Evolutionary conservation across 495 filamentous ascomycete species (phyloP), one percentile per base, ranked within the genome.

Genomic region (Evernia prunastri): DNA sequence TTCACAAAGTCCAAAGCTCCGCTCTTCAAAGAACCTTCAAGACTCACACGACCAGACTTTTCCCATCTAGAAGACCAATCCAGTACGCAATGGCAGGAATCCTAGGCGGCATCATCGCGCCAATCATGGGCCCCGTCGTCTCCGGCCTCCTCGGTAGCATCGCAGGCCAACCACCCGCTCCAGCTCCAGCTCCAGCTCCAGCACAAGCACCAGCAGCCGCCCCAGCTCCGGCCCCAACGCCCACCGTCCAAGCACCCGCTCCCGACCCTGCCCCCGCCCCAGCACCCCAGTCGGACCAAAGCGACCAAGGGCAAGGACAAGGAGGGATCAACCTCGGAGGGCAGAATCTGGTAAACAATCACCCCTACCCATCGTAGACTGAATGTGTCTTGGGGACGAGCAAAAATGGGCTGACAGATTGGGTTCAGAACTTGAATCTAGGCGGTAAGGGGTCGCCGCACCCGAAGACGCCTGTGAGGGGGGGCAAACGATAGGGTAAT

Each of bases 11-110:
- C 23, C 27, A 25, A 25, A 23, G 25, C 13, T 40, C 37, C 10
- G 39, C 33, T n/a, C 31, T 42, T 42, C 8, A 13, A 43, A 43
- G 20, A 8, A 17, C 18, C 42, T 43, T 23, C 45, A 25, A 49
- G 45, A 49, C 45, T 15, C 45, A 49, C n/a, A 23, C 4, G n/a
- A 23, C 43, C 20, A 23, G 10, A 12, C 45, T 49, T 11, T 25
- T 20, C 10, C 6, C 42, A 43, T 37, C 43, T 2, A 37, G 6
- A 54, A 18, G n/a, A 2, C 58, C 31, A 15, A 23, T 20, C 13
- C 23, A 62, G 25, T 49, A 17, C 10, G 43, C 43, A 59, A 65
- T 65, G 63, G 63, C 63, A 60, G 63, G 56, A 49, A 40, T 65
- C 20, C 31, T 65, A 8, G 43, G 12, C 29, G 63, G 63, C 43